Conservation (phyloP, 2,329 filamentous ascomycete species). For the Trichoderma sp. region DNA sequence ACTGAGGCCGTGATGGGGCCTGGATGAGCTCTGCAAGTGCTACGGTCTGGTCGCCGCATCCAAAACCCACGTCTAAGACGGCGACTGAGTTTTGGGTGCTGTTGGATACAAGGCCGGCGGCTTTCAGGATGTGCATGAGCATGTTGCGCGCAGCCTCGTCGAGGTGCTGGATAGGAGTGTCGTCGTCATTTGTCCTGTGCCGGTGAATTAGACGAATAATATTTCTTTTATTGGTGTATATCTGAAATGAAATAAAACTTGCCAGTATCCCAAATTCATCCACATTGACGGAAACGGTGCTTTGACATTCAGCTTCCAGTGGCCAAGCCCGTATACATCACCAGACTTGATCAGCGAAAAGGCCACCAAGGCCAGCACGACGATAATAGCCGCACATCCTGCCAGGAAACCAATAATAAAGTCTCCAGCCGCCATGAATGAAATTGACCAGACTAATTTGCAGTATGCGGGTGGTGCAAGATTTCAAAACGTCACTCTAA, state of each 20-base stretch:
- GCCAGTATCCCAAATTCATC: slow-evolving; percentile 67
- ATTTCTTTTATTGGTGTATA: neutral
- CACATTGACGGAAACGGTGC: slow-evolving; percentile 57
- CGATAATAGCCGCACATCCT: neutral
- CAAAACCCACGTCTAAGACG: slow-evolving; percentile 60
- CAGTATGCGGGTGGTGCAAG: neutral
- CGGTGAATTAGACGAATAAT: neutral
- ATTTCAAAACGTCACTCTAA: neutral
- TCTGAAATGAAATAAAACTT: neutral
- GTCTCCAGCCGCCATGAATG: neutral
- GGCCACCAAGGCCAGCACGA: neutral
- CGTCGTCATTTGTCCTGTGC: slow-evolving; percentile 39
- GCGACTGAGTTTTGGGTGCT: slow-evolving; percentile 33
- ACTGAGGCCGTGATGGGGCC: slow-evolving; percentile 33
- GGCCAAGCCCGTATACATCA: slow-evolving; percentile 54
- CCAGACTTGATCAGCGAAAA: neutral
- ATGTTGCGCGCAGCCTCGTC: slow-evolving; percentile 50
- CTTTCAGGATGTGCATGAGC: neutral
- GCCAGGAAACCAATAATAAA: neutral
- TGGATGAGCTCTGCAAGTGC: slow-evolving; percentile 27
- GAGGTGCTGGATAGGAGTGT: slow-evolving; percentile 43
- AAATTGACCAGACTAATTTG: neutral
- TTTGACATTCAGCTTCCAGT: slow-evolving; percentile 59
- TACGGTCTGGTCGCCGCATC: slow-evolving; percentile 60
- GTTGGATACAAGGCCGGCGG: neutral